phyloP scores from a whole-genome alignment of 139 green algal genomes.

The Coelastrella sp. region DNA sequence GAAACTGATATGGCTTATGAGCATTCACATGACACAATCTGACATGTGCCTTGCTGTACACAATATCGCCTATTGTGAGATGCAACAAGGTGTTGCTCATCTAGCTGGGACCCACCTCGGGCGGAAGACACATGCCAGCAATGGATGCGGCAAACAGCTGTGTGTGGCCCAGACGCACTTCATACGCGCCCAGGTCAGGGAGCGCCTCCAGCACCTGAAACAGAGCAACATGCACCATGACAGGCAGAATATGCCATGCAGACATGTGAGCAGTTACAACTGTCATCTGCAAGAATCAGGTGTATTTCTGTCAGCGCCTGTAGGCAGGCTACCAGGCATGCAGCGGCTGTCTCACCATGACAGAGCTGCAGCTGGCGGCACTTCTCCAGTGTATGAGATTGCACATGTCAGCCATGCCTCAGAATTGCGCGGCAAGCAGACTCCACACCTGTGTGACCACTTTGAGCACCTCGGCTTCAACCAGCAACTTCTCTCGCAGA shows the following conservation, averaged over 20 bases:
- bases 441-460: conserved; percentile 36
- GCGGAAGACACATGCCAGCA: conserved; percentile 17
- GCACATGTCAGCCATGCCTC: too few species aligned
- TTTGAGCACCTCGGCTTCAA: conserved; percentile 40
- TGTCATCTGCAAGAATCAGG: too few species aligned
- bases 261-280: conserved; percentile 3
- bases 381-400: too few species aligned
- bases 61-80: too few species aligned
- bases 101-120: neutral
- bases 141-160: conserved; percentile 62
- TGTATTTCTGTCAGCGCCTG: too few species aligned
- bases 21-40: too few species aligned
- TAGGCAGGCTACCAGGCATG: neutral
- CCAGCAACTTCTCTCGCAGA: conserved; percentile 31
- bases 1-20: too few species aligned
- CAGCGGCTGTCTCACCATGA: too few species aligned
- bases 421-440: too few species aligned
- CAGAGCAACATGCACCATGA: neutral
- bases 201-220: conserved; percentile 52
- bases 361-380: too few species aligned
- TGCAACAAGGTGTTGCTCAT: too few species aligned
- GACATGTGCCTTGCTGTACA: too few species aligned
- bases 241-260: neutral
- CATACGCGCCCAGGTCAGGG: conserved; percentile 54
- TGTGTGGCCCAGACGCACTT: conserved; percentile 73